These are phyloP conservation scores for Jatropha curcas DNA, from an alignment of 345 rosid species.

Conservation along the genomic window DNA sequence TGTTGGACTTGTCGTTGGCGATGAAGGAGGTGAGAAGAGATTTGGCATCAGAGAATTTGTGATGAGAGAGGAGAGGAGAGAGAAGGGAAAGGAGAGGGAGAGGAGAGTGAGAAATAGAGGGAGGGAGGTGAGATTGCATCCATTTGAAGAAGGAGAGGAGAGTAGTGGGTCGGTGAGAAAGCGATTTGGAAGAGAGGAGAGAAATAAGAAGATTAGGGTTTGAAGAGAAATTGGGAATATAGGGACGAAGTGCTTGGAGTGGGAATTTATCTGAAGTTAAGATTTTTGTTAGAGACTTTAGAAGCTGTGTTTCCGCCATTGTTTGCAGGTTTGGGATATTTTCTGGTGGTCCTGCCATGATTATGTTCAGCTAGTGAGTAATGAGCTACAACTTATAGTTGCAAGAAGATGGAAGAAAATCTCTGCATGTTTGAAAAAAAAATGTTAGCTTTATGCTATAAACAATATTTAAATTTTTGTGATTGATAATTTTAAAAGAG, in stretches of 20 bases:
- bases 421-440: no score
- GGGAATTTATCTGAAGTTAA: constrained; percentile 37
- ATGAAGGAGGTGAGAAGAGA: constrained; percentile 63
- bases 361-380: no score
- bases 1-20: constrained; percentile 42
- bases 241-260: constrained; percentile 49
- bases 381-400: no score
- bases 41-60: constrained; percentile 66
- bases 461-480: no score
- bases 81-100: constrained; percentile 64
- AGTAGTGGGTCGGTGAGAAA: constrained; percentile 43
- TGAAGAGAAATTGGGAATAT: constrained; percentile 49
- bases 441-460: no score
- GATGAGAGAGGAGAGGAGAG: constrained; percentile 48
- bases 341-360: background rate
- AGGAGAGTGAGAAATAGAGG: constrained; percentile 35
- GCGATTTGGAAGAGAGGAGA: constrained; percentile 50
- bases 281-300: constrained; percentile 43
- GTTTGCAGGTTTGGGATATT: background rate
- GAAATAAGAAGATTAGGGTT: constrained; percentile 45
- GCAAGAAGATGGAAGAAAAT: no score
- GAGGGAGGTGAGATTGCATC: constrained; percentile 45
- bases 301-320: constrained; percentile 27
- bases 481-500: no score
- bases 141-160: constrained; percentile 63